Conservation (phyloP, 176 grass and related monocot genomes). For the Sorghum bicolor region DNA sequence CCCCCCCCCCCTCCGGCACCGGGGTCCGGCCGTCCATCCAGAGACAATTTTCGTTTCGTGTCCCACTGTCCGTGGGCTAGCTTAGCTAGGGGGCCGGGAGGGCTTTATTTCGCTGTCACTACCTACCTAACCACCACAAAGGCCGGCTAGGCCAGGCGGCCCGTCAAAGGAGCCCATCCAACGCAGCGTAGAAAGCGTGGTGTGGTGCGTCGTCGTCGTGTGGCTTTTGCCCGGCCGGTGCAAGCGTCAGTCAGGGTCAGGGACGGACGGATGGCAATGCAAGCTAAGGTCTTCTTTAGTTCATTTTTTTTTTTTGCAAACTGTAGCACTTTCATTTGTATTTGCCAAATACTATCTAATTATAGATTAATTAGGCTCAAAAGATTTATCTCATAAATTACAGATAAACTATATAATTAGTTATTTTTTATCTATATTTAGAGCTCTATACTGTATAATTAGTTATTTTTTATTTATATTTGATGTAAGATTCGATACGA, state of each 20-base stretch:
- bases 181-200: neutral
- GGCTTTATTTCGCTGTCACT: conserved; percentile 39
- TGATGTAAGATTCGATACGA: too few species aligned
- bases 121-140: conserved; percentile 30
- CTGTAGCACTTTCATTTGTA: too few species aligned
- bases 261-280: too few species aligned
- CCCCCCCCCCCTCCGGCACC: neutral
- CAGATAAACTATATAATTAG: too few species aligned
- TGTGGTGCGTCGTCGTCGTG: neutral
- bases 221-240: neutral
- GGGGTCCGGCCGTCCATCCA: neutral
- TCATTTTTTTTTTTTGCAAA: too few species aligned
- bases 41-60: neutral
- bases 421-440: too few species aligned
- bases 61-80: neutral
- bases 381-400: too few species aligned
- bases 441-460: too few species aligned
- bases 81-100: neutral
- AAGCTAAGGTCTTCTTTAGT: too few species aligned
- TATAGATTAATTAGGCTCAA: too few species aligned
- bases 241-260: neutral
- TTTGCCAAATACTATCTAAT: too few species aligned
- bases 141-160: neutral
- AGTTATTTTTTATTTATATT: too few species aligned
- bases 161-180: conserved; percentile 9